Conservation (phyloP, 495 filamentous ascomycete genomes). For the Diplogelasinospora grovesii region DNA sequence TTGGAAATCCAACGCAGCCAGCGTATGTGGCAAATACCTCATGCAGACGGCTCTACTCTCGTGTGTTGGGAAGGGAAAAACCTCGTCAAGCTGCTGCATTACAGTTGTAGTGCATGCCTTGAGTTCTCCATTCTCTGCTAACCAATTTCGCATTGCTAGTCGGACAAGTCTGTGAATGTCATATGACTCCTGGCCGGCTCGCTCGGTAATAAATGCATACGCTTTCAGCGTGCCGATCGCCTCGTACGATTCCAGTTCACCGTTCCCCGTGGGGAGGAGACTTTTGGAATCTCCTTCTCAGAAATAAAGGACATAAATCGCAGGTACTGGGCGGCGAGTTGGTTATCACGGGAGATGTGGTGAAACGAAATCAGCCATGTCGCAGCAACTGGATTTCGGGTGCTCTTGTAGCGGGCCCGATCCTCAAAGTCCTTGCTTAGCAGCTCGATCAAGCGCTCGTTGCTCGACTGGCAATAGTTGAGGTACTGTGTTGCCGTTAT, state of each 20-base stretch:
- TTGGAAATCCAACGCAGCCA: constrained; percentile 16
- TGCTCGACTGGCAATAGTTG: constrained; percentile 14
- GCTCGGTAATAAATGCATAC: constrained; percentile 35
- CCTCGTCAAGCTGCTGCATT: constrained; percentile 20
- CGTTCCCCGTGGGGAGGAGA: background rate
- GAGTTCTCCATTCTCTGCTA: constrained; percentile 19
- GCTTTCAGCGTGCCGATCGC: constrained; percentile 23
- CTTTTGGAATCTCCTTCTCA: constrained; percentile 32
- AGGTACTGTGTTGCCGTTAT: constrained; percentile 27
- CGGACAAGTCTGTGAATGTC: constrained; percentile 42
- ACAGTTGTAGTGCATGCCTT: constrained; percentile 24
- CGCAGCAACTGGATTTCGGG: too few species aligned
- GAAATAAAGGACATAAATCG: constrained; percentile 34
- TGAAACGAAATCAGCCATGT: constrained; percentile 35
- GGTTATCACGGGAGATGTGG: constrained; percentile 27
- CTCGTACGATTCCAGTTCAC: background rate
- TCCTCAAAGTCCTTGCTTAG: constrained; percentile 18
- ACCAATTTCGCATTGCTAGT: constrained; percentile 37
- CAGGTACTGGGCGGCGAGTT: constrained; percentile 33
- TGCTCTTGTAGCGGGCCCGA: constrained; percentile 17
- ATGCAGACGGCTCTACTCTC: constrained; percentile 29
- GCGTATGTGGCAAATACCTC: constrained; percentile 31
- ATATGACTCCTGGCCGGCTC: constrained; percentile 17
- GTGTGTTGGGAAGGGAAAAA: constrained; percentile 25
- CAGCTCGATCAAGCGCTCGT: constrained; percentile 15